Base-by-base conservation (phyloP, 352 stramenopile genomes). In the Plasmopara muralis region DNA sequence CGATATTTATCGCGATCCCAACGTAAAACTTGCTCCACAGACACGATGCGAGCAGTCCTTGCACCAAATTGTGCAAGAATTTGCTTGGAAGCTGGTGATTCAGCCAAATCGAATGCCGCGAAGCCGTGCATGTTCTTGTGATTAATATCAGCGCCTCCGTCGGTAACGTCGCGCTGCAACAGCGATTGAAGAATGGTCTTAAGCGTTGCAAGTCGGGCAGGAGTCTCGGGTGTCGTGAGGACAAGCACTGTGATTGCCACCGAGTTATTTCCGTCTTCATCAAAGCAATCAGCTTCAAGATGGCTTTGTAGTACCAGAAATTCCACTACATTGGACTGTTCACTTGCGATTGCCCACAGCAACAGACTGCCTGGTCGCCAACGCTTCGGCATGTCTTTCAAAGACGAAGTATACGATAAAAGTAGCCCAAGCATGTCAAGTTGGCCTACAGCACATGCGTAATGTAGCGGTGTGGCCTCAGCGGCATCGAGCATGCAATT, bases 181-280 rank as follows among this genome's bases (percentile, higher is more conserved):
- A 86, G 48, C 9, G 64, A 34, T 25, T 66, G 50, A 13, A 70
- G 34, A 29, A 73, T 60, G 0, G 5, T 38, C 31, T 65, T 56
- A 10, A 74, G 51, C 9, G 50, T 53, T 20, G 31, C 39, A 4
- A 66, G 45, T 31, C 37, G 47, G 16, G 60, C 44, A 12, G 46
- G 46, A 2, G 50, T 51, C 38, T 50, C 57, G 6, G 14, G 49
- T 7, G 48, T 52, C 2, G 62, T 69, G 9, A 86, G 50, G 5
- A 71, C 63, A 16, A 85, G 60, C 13, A 70, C 64, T 18, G 77
- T 74, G 34, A 88, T 68, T 0, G 66, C 75, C 25, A 83, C 63
- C 0, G 72, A 68, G 47, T 84, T 88, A 62, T 90, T 88, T 15
- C 75, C 74, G 47, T 88, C 77, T 56, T 87, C 75, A 46, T 90